phyloP scores from a whole-genome alignment of 371 early-diverging fungal genomes.

The Coemansia linderi region DNA sequence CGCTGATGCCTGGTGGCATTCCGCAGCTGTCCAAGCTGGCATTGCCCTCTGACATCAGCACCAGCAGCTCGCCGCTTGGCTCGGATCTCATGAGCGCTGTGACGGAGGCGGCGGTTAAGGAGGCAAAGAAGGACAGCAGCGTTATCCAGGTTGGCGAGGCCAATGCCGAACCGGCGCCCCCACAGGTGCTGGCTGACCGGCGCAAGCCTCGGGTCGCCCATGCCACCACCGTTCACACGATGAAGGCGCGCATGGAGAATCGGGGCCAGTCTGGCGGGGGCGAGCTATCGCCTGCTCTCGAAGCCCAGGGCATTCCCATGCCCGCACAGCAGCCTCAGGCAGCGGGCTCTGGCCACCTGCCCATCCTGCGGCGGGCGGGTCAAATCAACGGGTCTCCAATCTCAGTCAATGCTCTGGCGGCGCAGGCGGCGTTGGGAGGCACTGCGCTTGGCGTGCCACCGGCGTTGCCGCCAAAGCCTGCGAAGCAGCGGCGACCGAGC shows the following conservation, averaged over 20 bases:
- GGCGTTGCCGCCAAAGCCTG: slow-evolving; percentile 21
- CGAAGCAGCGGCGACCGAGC: slow-evolving; percentile 38
- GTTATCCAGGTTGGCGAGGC: slow-evolving; percentile 45
- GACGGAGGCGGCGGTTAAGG: slow-evolving; percentile 48
- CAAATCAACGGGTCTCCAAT: slow-evolving; percentile 28
- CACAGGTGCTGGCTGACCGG: slow-evolving; percentile 53
- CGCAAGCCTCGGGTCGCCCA: slow-evolving; percentile 54
- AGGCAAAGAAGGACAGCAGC: slow-evolving; percentile 51
- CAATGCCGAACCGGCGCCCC: slow-evolving; percentile 27
- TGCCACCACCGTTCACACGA: slow-evolving; percentile 46
- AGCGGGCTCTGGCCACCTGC: slow-evolving; percentile 19
- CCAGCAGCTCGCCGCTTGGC: slow-evolving; percentile 23
- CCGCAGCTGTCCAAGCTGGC: slow-evolving; percentile 9
- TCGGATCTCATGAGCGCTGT: slow-evolving; percentile 41
- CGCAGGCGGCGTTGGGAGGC: slow-evolving; percentile 17
- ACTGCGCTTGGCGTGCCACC: slow-evolving; percentile 1
- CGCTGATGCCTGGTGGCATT: slow-evolving; percentile 5
- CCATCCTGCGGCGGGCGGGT: slow-evolving; percentile 26
- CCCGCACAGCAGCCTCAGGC: slow-evolving; percentile 12
- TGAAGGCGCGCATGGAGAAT: slow-evolving; percentile 56
- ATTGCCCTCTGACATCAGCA: neutral
- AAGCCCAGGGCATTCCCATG: neutral
- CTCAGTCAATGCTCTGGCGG: slow-evolving; percentile 13
- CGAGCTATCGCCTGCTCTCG: slow-evolving; percentile 21
- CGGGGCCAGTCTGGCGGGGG: slow-evolving; percentile 16